phyloP scores from a whole-genome alignment of 2,329 filamentous ascomycete species.

The Fusarium ambrosium region DNA sequence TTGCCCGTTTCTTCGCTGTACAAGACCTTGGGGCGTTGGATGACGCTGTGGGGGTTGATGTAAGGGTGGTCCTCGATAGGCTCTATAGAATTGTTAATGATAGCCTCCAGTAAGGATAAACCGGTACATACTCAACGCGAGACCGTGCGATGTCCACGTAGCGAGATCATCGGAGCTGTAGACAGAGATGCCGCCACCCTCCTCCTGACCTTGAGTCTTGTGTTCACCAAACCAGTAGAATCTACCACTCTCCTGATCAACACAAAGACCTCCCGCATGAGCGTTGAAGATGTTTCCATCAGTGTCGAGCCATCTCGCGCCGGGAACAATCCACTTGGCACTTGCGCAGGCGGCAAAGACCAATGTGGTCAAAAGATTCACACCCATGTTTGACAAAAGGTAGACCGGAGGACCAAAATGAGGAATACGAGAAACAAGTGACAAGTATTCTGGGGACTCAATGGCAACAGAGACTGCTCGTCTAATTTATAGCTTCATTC shows the following conservation, averaged over 20 bases:
- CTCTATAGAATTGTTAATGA: conserved; percentile 46
- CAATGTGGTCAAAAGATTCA: conserved; percentile 14
- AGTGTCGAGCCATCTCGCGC: conserved; percentile 71
- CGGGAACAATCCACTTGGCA: conserved; percentile 70
- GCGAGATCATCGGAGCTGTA: conserved; percentile 72
- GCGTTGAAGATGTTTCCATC: conserved; percentile 72
- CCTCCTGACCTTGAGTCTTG: conserved; percentile 68
- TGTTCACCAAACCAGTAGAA: conserved; percentile 75
- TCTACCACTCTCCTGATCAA: conserved; percentile 65
- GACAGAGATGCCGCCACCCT: conserved; percentile 72
- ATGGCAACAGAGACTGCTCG: background rate
- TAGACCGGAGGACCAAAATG: background rate
- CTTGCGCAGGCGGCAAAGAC: conserved; percentile 32
- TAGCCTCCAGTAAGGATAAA: fast-evolving
- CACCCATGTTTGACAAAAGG: background rate
- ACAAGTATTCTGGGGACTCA: background rate
- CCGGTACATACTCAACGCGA: conserved; percentile 63
- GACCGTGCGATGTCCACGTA: conserved; percentile 69
- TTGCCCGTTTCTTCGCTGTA: conserved; percentile 67
- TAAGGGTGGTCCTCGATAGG: conserved; percentile 67
- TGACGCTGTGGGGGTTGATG: conserved; percentile 68
- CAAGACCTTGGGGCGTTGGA: conserved; percentile 73
- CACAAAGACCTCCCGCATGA: conserved; percentile 69
- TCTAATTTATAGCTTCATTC: conserved; percentile 24
- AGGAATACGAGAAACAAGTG: background rate